A percentile compares a stretch with the other conserved stretches of the same genome.
phyloP scores from a whole-genome alignment of 2,329 filamentous ascomycete genomes.

The Immersiporthe knoxdaviesiana region DNA sequence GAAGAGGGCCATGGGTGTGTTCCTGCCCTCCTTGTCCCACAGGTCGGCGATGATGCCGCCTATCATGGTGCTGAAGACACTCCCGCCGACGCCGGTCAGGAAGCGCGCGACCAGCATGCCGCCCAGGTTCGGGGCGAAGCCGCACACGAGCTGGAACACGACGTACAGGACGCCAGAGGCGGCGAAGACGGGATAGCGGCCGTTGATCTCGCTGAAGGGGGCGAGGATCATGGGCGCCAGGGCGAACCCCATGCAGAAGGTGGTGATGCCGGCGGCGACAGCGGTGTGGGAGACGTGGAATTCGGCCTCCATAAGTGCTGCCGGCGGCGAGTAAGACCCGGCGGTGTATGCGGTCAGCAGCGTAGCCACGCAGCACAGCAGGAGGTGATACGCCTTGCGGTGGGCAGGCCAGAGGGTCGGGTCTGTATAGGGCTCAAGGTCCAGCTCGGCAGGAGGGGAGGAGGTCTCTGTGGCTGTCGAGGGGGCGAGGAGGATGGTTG shows the following conservation, averaged over 20 bases:
- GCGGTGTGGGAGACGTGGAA: constrained; percentile 69
- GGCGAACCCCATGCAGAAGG: constrained; percentile 80
- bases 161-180: constrained; percentile 73
- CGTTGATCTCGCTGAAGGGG: constrained; percentile 86
- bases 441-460: constrained; percentile 56
- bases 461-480: constrained; percentile 24
- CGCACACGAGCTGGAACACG: constrained; percentile 72
- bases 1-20: constrained; percentile 89
- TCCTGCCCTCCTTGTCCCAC: constrained; percentile 76
- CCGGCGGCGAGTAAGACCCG: constrained; percentile 76
- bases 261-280: constrained; percentile 75
- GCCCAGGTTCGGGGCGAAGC: constrained; percentile 67
- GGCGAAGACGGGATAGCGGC: constrained; percentile 81
- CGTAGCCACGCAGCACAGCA: constrained; percentile 76
- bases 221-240: constrained; percentile 86
- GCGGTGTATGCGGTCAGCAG: constrained; percentile 79
- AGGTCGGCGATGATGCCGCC: constrained; percentile 91
- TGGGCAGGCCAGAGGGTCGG: constrained; percentile 74
- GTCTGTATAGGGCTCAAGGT: constrained; percentile 68
- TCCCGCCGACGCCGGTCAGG: constrained; percentile 75
- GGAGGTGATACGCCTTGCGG: constrained; percentile 72
- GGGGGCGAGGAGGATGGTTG: constrained; percentile 38
- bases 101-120: constrained; percentile 79
- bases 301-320: constrained; percentile 65
- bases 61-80: constrained; percentile 83